Evolutionary conservation across 2,329 filamentous ascomycete genomes (phyloP).

Genomic region (Calonectria naviculata): DNA sequence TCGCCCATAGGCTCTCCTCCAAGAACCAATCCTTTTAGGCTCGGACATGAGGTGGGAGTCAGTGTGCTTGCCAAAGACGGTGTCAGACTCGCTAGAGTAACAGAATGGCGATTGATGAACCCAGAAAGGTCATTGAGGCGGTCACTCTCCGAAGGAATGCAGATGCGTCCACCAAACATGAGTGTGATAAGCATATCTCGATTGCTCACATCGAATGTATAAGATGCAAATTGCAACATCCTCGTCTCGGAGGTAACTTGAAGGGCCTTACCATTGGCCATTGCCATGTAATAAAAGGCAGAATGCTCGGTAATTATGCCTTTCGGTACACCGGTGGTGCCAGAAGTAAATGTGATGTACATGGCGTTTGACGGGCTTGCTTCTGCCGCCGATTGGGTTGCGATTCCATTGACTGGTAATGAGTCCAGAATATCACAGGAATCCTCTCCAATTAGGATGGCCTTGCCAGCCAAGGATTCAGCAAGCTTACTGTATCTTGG

Average conservation of each 20-base stretch:
- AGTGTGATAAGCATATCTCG: constrained; percentile 6
- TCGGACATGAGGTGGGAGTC: background rate
- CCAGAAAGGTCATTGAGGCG: background rate
- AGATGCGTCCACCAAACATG: constrained; percentile 3
- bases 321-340: background rate
- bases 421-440: background rate
- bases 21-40: background rate
- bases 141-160: constrained; percentile 10
- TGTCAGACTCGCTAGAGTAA: background rate
- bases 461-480: background rate
- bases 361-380: background rate
- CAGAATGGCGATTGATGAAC: background rate
- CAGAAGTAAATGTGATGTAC: background rate
- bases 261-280: constrained; percentile 4
- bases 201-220: constrained; percentile 7
- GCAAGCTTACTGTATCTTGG: background rate
- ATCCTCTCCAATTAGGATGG: background rate
- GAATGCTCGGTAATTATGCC: background rate
- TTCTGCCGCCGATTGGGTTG: background rate
- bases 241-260: background rate
- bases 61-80: background rate
- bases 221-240: constrained; percentile 9
- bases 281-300: constrained; percentile 1
- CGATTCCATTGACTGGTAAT: background rate
- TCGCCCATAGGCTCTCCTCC: background rate